phyloP scores from a whole-genome alignment of 345 rosid species.

The Eucalyptus erythrocorys region DNA sequence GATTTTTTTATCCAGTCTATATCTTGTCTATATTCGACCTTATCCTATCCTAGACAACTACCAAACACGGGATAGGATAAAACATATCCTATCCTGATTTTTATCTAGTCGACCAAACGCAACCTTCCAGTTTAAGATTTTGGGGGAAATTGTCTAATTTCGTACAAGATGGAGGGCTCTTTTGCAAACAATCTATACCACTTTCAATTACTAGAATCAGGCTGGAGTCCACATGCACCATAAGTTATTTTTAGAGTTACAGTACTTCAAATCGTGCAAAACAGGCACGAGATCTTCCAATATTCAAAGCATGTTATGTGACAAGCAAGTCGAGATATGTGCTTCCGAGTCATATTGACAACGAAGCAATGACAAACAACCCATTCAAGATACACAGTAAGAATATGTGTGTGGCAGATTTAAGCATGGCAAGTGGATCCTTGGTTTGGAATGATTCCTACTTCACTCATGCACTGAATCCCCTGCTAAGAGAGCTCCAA shows the following conservation, averaged over 20 bases:
- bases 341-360: slow-evolving; percentile 8
- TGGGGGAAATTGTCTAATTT: too few relatives aligned
- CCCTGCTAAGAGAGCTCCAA: slow-evolving; percentile 79
- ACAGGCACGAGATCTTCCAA: neutral
- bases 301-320: neutral
- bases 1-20: too few relatives aligned
- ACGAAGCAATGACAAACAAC: neutral
- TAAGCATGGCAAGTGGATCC: neutral
- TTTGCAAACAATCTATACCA: neutral
- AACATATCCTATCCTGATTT: too few relatives aligned
- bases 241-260: neutral
- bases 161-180: too few relatives aligned
- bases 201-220: neutral
- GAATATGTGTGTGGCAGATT: neutral
- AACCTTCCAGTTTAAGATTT: too few relatives aligned
- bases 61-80: too few relatives aligned
- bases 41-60: too few relatives aligned
- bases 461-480: slow-evolving; percentile 53
- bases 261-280: neutral
- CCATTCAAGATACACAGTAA: neutral
- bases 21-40: too few relatives aligned
- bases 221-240: neutral
- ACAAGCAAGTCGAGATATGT: neutral
- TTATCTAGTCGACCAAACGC: too few relatives aligned
- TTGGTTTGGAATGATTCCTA: neutral